Conservation (phyloP, 2,329 filamentous ascomycete species). For the Sporothrix globosa region DNA sequence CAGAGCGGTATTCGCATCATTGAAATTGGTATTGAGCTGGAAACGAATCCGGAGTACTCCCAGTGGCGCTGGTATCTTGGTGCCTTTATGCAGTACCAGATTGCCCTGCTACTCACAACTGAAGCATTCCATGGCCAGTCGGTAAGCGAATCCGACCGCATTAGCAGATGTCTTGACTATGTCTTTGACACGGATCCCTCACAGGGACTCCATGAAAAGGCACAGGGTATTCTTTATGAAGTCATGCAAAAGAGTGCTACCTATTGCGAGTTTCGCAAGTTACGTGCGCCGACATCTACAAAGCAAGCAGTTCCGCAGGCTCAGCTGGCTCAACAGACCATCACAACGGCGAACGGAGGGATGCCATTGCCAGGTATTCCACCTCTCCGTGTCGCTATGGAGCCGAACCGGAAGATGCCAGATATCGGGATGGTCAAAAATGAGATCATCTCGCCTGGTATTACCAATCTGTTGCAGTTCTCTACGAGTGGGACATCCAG, state of each 20-base stretch:
- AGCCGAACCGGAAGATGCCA: background rate
- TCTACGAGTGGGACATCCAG: background rate
- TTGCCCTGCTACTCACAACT: conserved; percentile 67
- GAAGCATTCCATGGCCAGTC: conserved; percentile 66
- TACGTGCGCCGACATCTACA: conserved; percentile 56
- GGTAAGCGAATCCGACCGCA: conserved; percentile 62
- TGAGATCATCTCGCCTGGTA: conserved; percentile 20
- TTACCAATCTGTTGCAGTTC: background rate
- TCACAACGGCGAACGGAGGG: background rate
- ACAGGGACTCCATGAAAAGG: conserved; percentile 57
- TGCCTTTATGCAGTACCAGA: conserved; percentile 73
- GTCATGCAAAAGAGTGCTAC: conserved; percentile 63
- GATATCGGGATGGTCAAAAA: conserved; percentile 7
- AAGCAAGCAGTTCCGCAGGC: conserved; percentile 45
- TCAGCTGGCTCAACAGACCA: conserved; percentile 39
- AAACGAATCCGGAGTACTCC: conserved; percentile 51
- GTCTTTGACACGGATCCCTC: conserved; percentile 63
- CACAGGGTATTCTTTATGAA: conserved; percentile 62
- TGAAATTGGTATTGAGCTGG: conserved; percentile 53
- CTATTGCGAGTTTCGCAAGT: conserved; percentile 62
- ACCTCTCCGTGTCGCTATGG: background rate
- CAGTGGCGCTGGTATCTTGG: conserved; percentile 72
- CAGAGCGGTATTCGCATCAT: conserved; percentile 60
- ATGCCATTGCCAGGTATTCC: background rate
- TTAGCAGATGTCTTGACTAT: conserved; percentile 73